phyloP scores from a whole-genome alignment of 768 basidiomycete species.

The Suillus paluster region DNA sequence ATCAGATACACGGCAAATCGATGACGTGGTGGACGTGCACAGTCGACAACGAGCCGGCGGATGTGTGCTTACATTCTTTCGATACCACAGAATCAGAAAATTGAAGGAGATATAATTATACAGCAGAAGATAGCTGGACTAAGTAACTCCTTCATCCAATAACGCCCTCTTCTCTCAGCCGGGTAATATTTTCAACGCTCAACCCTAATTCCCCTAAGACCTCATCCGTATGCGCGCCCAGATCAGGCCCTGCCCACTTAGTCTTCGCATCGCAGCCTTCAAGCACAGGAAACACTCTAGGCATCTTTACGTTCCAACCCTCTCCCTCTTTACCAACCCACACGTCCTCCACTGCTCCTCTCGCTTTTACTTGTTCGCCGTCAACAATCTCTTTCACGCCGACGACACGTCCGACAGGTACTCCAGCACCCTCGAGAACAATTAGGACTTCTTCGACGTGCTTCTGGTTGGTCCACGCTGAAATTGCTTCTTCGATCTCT shows the following conservation, averaged over 20 bases:
- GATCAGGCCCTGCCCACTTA: conserved; percentile 69
- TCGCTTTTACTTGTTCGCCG: conserved; percentile 55
- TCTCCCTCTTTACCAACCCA: conserved; percentile 46
- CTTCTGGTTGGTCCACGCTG: conserved; percentile 56
- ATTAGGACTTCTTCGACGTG: conserved; percentile 58
- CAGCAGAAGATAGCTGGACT: neutral
- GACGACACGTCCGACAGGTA: conserved; percentile 68
- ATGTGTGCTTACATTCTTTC: too few relatives aligned
- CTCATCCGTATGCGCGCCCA: conserved; percentile 63
- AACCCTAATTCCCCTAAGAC: conserved; percentile 52
- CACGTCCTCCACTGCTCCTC: conserved; percentile 64
- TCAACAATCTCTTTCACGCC: conserved; percentile 67
- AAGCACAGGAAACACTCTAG: conserved; percentile 63
- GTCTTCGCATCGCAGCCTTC: conserved; percentile 62
- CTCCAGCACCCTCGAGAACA: conserved; percentile 52
- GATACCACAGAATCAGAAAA: neutral
- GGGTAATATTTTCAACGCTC: conserved; percentile 38
- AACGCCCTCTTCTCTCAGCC: conserved; percentile 45
- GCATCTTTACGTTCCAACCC: conserved; percentile 72
- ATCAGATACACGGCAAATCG: too few relatives aligned
- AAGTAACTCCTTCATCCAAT: conserved; percentile 36
- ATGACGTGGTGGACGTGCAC: too few relatives aligned
- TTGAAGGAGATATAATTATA: neutral
- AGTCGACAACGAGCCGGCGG: too few relatives aligned
- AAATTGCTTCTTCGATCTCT: conserved; percentile 66